These are phyloP conservation scores for Penicillium crustosum DNA, from an alignment of 2,329 filamentous ascomycete genomes.

Conservation along the genomic window DNA sequence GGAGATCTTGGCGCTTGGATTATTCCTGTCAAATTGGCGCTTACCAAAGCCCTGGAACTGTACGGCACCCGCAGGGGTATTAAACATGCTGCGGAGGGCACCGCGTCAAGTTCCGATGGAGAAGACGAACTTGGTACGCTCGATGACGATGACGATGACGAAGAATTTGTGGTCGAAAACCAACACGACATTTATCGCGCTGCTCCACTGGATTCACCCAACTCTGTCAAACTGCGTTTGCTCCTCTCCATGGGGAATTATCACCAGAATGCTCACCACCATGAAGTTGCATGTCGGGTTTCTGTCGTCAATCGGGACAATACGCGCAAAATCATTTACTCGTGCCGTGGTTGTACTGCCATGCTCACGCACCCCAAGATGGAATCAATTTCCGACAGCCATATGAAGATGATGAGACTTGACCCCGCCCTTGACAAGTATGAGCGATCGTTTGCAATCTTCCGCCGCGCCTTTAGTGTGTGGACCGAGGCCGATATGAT, in stretches of 20 bases:
- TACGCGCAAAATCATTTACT: background rate
- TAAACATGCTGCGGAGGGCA: background rate
- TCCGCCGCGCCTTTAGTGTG: background rate
- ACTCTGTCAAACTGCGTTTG: too few relatives aligned
- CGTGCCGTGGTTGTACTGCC: background rate
- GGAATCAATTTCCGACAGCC: background rate
- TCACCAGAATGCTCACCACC: background rate
- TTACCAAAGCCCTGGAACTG: background rate
- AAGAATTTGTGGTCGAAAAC: background rate
- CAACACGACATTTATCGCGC: background rate
- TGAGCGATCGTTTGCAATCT: background rate
- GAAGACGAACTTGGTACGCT: fast-evolving
- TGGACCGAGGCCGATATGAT: background rate
- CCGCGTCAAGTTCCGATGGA: background rate
- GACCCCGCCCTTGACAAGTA: background rate
- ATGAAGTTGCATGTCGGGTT: background rate
- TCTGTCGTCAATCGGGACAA: background rate
- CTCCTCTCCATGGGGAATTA: background rate
- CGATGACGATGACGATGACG: background rate
- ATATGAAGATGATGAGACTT: background rate
- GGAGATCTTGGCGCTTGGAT: background rate
- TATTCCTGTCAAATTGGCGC: background rate
- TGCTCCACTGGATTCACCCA: background rate
- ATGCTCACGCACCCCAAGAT: background rate
- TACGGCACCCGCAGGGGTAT: background rate